Evolutionary conservation across 2,329 filamentous ascomycete genomes (phyloP), one percentile per base, ranked within the genome.

Genomic region (Colletotrichum orbiculare): DNA sequence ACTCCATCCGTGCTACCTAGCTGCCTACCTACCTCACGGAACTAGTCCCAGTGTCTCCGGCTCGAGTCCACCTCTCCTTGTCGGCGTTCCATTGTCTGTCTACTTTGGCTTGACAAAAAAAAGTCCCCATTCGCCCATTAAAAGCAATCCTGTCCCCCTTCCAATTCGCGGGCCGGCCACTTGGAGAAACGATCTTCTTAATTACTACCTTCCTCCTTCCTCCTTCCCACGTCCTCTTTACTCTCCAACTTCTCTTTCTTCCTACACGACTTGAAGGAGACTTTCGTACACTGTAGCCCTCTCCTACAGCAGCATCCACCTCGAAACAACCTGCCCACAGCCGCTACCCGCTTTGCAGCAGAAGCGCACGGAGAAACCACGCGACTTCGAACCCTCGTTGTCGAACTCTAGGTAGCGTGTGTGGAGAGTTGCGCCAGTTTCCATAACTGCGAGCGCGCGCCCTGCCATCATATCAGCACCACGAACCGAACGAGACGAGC

Each of bases 71-170:
- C 56, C 56, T 60, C 57, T 49, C 42, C 50, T 11, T 13, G 46
- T 35, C 46, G 25, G 25, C 25, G 25, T 25, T 25, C 25, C 25
- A 25, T 25, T 25, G 25, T 17, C 46, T 43, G 55, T 59, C 15
- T 37, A 33, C 46, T 46, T 41, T 47, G 10, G 6, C 25, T 35
- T 15, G 12, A 50, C 37, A 15, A 41, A 50, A 47, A 17, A 46
- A 55, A 62, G 37, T 66, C 63, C 63, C 63, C 63, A 66, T 66
- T 63, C 59, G 63, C n/a, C 58, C 63, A 63, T 62, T 54, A 56
- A 66, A 63, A 52, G 63, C 63, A 63, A 57, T 63, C 63, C 63
- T 38, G 52, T 66, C 38, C 63, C 63, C 58, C 58, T 58, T 63
- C 63, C 58, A 62, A 53, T 47, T 66, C 59, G 59, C 46, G 34